These are phyloP conservation scores for Tuber aestivum DNA, from an alignment of 495 filamentous ascomycete species.

Conservation along the genomic window DNA sequence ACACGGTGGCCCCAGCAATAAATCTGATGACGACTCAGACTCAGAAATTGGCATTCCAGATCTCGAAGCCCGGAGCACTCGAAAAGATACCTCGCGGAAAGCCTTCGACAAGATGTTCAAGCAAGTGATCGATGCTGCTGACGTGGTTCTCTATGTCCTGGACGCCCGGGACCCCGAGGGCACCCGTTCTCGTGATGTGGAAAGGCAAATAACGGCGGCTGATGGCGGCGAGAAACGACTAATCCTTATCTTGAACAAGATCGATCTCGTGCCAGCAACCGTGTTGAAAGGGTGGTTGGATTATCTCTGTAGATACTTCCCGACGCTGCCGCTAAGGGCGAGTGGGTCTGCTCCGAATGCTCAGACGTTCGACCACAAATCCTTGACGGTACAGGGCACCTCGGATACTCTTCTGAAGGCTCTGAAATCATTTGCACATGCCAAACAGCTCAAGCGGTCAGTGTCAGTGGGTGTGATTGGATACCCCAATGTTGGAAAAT, in stretches of 20 bases:
- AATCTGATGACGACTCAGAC: conserved; percentile 56
- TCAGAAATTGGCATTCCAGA: conserved; percentile 53
- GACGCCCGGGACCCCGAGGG: conserved; percentile 90
- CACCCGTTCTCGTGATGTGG: conserved; percentile 82
- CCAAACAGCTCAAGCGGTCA: conserved; percentile 77
- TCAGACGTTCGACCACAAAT: conserved; percentile 84
- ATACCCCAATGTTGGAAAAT: conserved; percentile 97
- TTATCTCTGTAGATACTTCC: conserved; percentile 84
- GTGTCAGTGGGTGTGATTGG: conserved; percentile 91
- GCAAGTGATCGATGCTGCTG: conserved; percentile 78
- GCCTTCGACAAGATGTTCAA: conserved; percentile 96
- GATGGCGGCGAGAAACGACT: conserved; percentile 77
- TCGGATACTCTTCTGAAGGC: conserved; percentile 81
- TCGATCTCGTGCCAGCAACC: conserved; percentile 77
- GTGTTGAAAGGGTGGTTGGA: conserved; percentile 78
- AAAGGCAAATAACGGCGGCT: conserved; percentile 80
- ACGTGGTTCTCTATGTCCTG: conserved; percentile 90
- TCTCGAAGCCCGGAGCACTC: conserved; percentile 43
- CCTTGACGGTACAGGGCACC: conserved; percentile 78
- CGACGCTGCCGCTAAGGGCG: conserved; percentile 83
- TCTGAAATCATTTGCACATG: conserved; percentile 82
- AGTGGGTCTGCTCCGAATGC: conserved; percentile 77
- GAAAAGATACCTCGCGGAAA: conserved; percentile 70
- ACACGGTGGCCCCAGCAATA: conserved; percentile 43
- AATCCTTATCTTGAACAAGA: conserved; percentile 94